Conservation (phyloP, 1,139 yeast genomes). For the Saccharomyces hybrid region DNA sequence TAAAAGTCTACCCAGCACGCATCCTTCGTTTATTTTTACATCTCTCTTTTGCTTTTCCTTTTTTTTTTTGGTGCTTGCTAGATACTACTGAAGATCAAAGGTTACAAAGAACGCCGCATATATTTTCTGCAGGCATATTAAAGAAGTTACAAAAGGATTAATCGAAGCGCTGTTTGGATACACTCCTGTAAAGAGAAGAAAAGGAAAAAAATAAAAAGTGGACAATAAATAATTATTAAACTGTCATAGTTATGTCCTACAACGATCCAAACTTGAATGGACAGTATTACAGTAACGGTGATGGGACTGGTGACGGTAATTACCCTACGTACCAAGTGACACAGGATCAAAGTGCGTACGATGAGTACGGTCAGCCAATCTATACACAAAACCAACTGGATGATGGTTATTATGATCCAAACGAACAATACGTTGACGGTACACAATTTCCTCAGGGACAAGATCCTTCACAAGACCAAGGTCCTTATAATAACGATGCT, state of each 20-base stretch:
- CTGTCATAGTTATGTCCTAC: neutral
- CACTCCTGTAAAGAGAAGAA: neutral
- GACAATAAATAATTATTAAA: neutral
- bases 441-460: conserved; percentile 1
- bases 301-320: conserved; percentile 6
- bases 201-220: neutral
- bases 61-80: neutral
- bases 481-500: conserved; percentile 8
- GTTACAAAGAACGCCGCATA: neutral
- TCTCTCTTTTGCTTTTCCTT: neutral
- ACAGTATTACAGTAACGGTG: neutral
- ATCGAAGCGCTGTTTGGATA: neutral
- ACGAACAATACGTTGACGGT: conserved; percentile 11
- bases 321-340: conserved; percentile 5
- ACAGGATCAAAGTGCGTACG: conserved; percentile 10
- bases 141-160: neutral
- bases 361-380: conserved; percentile 28
- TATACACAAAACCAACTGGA: conserved; percentile 7
- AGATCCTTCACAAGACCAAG: neutral
- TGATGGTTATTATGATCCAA: conserved; percentile 14
- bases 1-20: neutral
- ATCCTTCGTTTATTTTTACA: neutral
- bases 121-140: neutral
- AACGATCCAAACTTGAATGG: neutral
- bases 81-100: neutral